phyloP scores from a whole-genome alignment of 805 yeast genomes.

The Tetrapisispora pingtungensis region DNA sequence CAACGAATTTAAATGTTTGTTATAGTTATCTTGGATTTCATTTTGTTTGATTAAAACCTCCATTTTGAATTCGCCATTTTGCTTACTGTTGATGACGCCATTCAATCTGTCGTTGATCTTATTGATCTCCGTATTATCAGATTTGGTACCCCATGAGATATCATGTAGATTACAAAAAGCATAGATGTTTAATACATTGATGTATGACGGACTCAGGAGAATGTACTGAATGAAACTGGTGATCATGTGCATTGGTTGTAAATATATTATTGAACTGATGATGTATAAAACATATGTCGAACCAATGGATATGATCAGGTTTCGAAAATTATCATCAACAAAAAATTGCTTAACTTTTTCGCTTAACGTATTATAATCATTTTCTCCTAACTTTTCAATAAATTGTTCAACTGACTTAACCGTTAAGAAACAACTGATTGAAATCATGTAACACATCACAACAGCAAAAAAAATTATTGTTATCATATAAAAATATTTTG shows the following conservation, averaged over 20 bases:
- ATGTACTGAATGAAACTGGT: slow-evolving; percentile 81
- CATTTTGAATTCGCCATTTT: slow-evolving; percentile 54
- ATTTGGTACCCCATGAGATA: slow-evolving; percentile 96
- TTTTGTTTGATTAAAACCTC: slow-evolving; percentile 65
- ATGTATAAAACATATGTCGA: slow-evolving; percentile 79
- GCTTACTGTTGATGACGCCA: slow-evolving; percentile 71
- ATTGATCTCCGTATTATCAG: slow-evolving; percentile 20
- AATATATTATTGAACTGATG: slow-evolving; percentile 64
- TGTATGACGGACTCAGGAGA: slow-evolving; percentile 76
- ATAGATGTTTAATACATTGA: slow-evolving; percentile 84
- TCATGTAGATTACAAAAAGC: slow-evolving; percentile 96
- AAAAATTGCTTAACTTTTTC: slow-evolving; percentile 38
- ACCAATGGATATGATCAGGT: slow-evolving; percentile 72
- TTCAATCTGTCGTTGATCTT: slow-evolving; percentile 54
- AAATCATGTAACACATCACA: slow-evolving; percentile 79
- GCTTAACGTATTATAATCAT: not conserved
- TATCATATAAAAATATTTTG: slow-evolving; percentile 62
- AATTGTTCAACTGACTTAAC: slow-evolving; percentile 55
- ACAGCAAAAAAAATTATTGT: slow-evolving; percentile 76
- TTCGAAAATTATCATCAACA: slow-evolving; percentile 66
- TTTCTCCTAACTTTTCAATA: slow-evolving; percentile 18
- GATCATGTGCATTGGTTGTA: slow-evolving; percentile 89
- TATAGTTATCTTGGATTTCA: slow-evolving; percentile 69
- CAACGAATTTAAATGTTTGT: slow-evolving; percentile 41
- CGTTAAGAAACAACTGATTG: slow-evolving; percentile 82